phyloP scores from a whole-genome alignment of 257 asterid genomes.

The Jasminum sambac region DNA sequence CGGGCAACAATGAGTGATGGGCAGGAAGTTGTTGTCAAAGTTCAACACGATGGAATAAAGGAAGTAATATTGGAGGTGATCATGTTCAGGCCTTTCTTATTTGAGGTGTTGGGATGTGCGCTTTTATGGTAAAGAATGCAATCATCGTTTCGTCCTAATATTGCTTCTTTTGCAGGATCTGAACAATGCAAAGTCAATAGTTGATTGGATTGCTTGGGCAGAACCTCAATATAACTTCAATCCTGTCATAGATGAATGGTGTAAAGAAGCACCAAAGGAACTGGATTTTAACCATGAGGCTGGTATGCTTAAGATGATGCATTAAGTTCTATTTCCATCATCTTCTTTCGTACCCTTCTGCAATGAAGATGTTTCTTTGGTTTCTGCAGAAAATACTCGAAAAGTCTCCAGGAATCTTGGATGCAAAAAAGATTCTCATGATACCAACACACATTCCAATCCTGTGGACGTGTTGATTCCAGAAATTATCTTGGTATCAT shows the following conservation, averaged over 20 bases:
- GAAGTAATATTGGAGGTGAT: conserved; percentile 81
- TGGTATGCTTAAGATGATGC: conserved; percentile 50
- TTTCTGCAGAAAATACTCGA: conserved; percentile 69
- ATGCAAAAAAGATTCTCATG: conserved; percentile 50
- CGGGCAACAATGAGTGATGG: conserved; percentile 85
- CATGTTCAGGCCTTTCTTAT: conserved; percentile 11
- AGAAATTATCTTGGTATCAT: conserved; percentile 75
- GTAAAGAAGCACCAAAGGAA: conserved; percentile 98
- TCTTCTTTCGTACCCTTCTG: conserved; percentile 18
- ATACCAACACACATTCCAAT: conserved; percentile 36
- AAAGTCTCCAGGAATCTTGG: conserved; percentile 77
- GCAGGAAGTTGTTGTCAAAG: conserved; percentile 88
- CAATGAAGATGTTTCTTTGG: conserved; percentile 33
- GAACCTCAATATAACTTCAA: conserved; percentile 94
- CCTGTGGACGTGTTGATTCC: conserved; percentile 93
- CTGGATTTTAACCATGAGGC: conserved; percentile 89
- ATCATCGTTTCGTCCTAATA: conserved; percentile 21
- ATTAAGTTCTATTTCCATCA: conserved; percentile 18
- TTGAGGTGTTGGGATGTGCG: conserved; percentile 21
- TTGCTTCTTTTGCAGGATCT: conserved; percentile 59
- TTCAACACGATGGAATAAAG: conserved; percentile 91
- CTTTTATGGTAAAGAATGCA: conserved; percentile 9
- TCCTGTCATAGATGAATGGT: conserved; percentile 98
- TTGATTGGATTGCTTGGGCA: conserved; percentile 99
- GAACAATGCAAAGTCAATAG: conserved; percentile 87